A percentile compares a stretch with the other conserved stretches of the same genome.
phyloP scores from a whole-genome alignment of 73 alveolate genomes.

The Symbiodinium natans region DNA sequence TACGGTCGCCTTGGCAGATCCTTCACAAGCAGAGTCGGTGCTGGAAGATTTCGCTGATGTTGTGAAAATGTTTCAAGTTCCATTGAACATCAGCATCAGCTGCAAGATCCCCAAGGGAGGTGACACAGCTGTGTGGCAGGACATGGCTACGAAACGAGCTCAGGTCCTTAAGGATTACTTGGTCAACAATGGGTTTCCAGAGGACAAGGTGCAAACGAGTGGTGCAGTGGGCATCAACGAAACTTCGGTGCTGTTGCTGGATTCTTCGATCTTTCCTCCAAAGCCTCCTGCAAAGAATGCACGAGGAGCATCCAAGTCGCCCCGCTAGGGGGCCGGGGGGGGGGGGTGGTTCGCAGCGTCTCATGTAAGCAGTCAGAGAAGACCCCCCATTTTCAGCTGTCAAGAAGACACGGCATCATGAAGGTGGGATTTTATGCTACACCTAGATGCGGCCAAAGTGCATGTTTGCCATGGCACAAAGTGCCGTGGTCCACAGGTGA shows the following conservation, averaged over 20 bases:
- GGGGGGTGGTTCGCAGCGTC: no score
- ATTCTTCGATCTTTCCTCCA: slow-evolving; percentile 35
- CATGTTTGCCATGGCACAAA: no score
- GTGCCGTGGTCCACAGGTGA: no score
- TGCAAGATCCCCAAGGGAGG: slow-evolving; percentile 28
- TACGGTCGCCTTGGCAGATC: not conserved
- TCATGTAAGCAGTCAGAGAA: no score
- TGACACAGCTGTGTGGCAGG: slow-evolving; percentile 55
- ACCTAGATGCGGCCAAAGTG: no score
- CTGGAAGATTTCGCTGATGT: not conserved
- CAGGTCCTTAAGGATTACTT: not conserved
- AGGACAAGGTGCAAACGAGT: not conserved
- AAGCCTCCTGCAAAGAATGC: slow-evolving; percentile 10
- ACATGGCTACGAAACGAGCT: slow-evolving; percentile 48
- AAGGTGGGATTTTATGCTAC: no score
- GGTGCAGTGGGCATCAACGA: slow-evolving; percentile 1
- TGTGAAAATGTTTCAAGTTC: slow-evolving; percentile 16
- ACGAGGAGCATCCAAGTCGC: not conserved
- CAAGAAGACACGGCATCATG: no score
- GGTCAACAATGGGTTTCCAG: slow-evolving; percentile 6
- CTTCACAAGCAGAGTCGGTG: not conserved
- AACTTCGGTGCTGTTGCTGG: not conserved
- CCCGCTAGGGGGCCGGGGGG: no score
- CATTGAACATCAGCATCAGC: not conserved
- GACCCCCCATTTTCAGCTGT: no score